phyloP scores from a whole-genome alignment of 495 filamentous ascomycete genomes.

The Podospora comata region DNA sequence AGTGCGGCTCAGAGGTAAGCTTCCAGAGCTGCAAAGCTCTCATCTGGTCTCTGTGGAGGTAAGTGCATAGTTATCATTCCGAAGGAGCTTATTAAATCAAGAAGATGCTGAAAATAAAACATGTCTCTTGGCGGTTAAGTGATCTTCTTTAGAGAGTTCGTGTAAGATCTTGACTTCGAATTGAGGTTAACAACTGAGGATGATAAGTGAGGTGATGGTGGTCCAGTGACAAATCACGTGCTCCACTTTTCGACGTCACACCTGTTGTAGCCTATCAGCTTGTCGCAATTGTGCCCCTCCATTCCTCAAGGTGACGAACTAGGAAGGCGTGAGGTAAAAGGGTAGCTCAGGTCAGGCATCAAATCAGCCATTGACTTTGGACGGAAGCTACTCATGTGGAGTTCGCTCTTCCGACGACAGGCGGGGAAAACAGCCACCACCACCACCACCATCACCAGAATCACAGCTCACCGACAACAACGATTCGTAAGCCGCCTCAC shows the following conservation, averaged over 20 bases:
- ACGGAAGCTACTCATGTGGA: constrained; percentile 28
- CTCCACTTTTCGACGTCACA: constrained; percentile 6
- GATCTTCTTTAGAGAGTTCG: too few relatives aligned
- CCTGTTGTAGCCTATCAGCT: constrained; percentile 22
- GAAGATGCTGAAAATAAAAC: too few relatives aligned
- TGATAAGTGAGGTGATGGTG: not conserved
- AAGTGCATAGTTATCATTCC: too few relatives aligned
- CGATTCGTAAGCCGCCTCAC: constrained; percentile 32
- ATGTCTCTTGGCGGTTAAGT: too few relatives aligned
- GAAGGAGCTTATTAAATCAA: too few relatives aligned
- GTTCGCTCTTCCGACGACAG: constrained; percentile 16
- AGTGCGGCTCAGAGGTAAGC: not conserved
- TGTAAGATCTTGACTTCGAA: not conserved
- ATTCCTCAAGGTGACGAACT: constrained; percentile 22
- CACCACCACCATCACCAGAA: constrained; percentile 17
- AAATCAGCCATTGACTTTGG: constrained; percentile 7
- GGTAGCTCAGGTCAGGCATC: not conserved
- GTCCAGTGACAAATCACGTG: constrained; percentile 6
- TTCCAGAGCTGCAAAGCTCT: not conserved
- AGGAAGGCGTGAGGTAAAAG: constrained; percentile 29
- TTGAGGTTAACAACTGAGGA: not conserved
- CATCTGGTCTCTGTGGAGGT: too few relatives aligned
- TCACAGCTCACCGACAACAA: constrained; percentile 20
- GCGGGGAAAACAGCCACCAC: not conserved
- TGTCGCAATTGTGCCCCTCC: not conserved